A percentile compares a stretch with the other conserved stretches of the same genome.
Evolutionary conservation across 139 green algal species (phyloP).

Genomic region (Chlamydomonas applanata): DNA sequence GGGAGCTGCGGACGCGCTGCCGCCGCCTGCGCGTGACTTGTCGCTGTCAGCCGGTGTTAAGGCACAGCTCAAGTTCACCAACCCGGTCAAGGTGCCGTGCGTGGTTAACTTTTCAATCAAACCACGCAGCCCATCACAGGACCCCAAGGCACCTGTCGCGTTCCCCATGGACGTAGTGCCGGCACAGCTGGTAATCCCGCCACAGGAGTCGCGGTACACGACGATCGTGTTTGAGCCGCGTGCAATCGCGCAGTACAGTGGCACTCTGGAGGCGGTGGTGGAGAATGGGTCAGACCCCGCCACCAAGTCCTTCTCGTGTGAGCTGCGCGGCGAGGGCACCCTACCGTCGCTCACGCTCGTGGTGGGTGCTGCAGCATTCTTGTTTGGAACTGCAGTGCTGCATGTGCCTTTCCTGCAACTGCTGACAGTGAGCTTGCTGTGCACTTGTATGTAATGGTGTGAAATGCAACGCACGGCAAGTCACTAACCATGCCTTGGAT

Average conservation of each 20-base stretch:
- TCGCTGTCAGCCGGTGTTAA: constrained; percentile 27
- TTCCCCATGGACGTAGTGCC: constrained; percentile 70
- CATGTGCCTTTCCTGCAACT: neutral
- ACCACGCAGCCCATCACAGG: constrained; percentile 29
- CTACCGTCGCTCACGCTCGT: constrained; percentile 69
- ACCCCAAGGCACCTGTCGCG: neutral
- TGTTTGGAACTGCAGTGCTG: neutral
- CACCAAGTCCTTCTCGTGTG: constrained; percentile 68
- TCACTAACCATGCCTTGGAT: too few relatives aligned
- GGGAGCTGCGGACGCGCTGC: neutral
- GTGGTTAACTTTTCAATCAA: constrained; percentile 71
- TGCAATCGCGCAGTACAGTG: constrained; percentile 66
- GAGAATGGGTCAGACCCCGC: constrained; percentile 57
- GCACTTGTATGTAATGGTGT: neutral
- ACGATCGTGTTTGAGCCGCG: constrained; percentile 51
- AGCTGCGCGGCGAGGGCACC: constrained; percentile 71
- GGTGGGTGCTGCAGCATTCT: neutral
- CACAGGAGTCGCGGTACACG: constrained; percentile 50
- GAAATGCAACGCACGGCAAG: too few relatives aligned
- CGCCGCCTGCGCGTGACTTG: neutral
- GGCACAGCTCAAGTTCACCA: constrained; percentile 79
- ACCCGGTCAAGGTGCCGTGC: constrained; percentile 76
- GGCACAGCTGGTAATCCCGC: constrained; percentile 55
- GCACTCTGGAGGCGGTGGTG: constrained; percentile 66
- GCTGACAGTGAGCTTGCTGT: neutral